Base-by-base conservation (phyloP, 2,329 filamentous ascomycete species). In the Neonectria punicea region DNA sequence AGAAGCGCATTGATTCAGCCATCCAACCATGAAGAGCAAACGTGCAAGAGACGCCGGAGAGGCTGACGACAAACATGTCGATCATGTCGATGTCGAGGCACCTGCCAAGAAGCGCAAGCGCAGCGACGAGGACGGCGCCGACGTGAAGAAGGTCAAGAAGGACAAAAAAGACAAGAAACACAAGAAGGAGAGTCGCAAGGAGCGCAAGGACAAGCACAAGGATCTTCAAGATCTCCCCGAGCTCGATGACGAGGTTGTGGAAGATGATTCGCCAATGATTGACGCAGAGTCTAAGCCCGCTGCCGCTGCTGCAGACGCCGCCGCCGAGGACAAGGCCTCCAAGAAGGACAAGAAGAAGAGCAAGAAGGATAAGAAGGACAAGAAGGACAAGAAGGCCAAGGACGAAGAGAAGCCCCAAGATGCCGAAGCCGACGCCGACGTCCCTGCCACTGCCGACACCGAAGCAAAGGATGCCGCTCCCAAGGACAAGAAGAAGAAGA, bases 201-300 rank as follows among this genome's bases (percentile, higher is more conserved):
- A 81, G 55, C 80, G 79, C 70, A 81, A 82, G 70, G 77, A 81
- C 30, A 81, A 80, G 72, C 76, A 78, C 57, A 79, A 79, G 70
- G 69, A 81, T 50, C 69, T 81, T 7, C 76, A 76, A 49, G 76
- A 81, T 32, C 74, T 81, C 10, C 80, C 79, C 1, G 77, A 77
- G 34, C 74, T 75, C 43, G 77, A 77, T 44, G 69, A 71, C 53
- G 70, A 71, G 10, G 71, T 71, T n/a, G 65, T 60, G 50, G 66
- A 69, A 34, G 68, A 74, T 54, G 65, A 74, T 47, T 62, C 61
- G 28, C 68, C 69, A 64, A 71, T 74, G 65, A 63, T 65, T 50
- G 75, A 74, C 47, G 66, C 73, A 30, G 70, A 76, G 3, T 54
- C 53, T 11, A 65, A 69, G 64, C 71, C 70, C 30, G 57, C 57